Percentiles rank a stretch among this genome's conserved stretches.
phyloP scores from a whole-genome alignment of 371 early-diverging fungal genomes.

The Mucor lusitanicus region DNA sequence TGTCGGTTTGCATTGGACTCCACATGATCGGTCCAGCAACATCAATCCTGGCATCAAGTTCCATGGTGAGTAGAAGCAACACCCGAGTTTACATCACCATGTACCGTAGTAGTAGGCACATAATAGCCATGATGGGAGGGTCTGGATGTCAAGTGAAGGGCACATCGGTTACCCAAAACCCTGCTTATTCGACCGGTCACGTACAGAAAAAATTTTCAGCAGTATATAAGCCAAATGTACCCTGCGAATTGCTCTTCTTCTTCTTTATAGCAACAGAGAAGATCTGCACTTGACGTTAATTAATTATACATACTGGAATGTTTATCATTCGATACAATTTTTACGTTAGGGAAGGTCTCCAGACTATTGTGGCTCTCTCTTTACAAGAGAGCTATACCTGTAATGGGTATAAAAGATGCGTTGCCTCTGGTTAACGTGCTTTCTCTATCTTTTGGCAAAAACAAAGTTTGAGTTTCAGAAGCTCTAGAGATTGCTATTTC shows the following conservation, averaged over 20 bases:
- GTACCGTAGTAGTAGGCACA: no score
- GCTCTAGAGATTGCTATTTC: conserved; percentile 15
- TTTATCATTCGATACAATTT: conserved; percentile 22
- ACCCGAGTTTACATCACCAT: background rate
- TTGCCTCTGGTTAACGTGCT: conserved; percentile 12
- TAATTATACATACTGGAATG: conserved; percentile 27
- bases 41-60: background rate
- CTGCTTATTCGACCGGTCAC: background rate
- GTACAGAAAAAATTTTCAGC: background rate
- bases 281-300: conserved; percentile 30
- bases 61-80: background rate
- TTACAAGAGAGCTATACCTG: conserved; percentile 17
- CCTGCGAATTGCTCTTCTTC: background rate
- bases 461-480: conserved; percentile 14
- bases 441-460: conserved; percentile 11
- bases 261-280: conserved; percentile 29
- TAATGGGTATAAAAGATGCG: conserved; percentile 20
- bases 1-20: background rate
- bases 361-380: conserved; percentile 18
- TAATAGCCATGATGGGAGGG: background rate
- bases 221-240: background rate
- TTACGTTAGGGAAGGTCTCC: conserved; percentile 35
- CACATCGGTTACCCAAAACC: background rate
- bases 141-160: background rate
- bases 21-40: background rate